A percentile compares a stretch with the other conserved stretches of the same genome.
These are phyloP conservation scores for Yamadazyma friedrichii DNA, from an alignment of 1,139 yeast species.

Conservation along the genomic window DNA sequence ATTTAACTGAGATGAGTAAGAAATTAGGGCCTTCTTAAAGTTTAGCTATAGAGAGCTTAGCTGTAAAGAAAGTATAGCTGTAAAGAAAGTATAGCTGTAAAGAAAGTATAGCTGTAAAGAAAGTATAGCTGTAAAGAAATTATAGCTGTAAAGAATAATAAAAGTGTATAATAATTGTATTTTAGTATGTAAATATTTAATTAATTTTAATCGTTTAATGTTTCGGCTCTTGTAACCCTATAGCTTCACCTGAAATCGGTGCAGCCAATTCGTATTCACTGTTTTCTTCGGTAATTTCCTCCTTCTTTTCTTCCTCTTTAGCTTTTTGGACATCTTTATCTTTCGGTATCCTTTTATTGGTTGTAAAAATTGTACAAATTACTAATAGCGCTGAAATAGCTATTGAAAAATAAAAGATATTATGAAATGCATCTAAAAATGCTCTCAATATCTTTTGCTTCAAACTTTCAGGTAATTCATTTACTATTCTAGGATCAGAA, in stretches of 20 bases:
- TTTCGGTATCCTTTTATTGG: constrained; percentile 30
- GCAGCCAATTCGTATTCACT: background rate
- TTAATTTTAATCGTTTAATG: background rate
- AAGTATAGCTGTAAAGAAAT: too few species aligned
- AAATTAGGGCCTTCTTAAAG: constrained; percentile 6
- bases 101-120: background rate
- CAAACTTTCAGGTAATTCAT: constrained; percentile 24
- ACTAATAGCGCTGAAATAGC: constrained; percentile 26
- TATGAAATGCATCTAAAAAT: constrained; percentile 29
- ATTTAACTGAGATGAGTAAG: constrained; percentile 18
- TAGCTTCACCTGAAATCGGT: too few species aligned
- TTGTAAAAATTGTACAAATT: constrained; percentile 21
- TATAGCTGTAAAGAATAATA: too few species aligned
- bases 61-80: background rate
- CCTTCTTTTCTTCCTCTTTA: background rate
- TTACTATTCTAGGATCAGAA: constrained; percentile 20
- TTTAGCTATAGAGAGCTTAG: background rate
- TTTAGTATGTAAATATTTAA: constrained; percentile 5
- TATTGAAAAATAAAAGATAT: constrained; percentile 31
- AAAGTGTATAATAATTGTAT: constrained; percentile 5
- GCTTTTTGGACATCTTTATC: constrained; percentile 7
- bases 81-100: too few species aligned
- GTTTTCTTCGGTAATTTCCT: background rate
- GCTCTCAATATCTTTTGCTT: constrained; percentile 24
- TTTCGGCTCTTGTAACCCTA: too few species aligned